A percentile compares a stretch with the other conserved stretches of the same genome.
Evolutionary conservation across 2,329 filamentous ascomycete species (phyloP).

Genomic region (Myriangium duriaei): DNA sequence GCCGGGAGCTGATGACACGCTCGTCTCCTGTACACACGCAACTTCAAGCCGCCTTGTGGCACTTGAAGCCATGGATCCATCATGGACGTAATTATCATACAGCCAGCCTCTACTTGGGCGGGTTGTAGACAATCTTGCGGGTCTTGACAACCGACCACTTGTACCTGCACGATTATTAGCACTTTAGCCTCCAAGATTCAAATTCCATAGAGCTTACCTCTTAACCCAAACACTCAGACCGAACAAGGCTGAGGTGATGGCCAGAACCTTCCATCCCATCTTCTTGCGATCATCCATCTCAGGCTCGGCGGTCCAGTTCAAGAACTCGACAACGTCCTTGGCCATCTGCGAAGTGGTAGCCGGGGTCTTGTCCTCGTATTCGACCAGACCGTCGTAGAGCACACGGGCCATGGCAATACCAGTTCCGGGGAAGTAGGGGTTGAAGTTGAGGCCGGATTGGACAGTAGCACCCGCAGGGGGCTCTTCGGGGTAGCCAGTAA

Average conservation of each 20-base stretch:
- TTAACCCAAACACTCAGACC: slow-evolving; percentile 94
- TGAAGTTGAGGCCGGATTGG: slow-evolving; percentile 92
- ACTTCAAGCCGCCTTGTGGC: neutral
- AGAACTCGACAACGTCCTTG: slow-evolving; percentile 97
- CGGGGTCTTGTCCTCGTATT: slow-evolving; percentile 93
- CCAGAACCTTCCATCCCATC: slow-evolving; percentile 96
- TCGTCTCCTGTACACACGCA: neutral
- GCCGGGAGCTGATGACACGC: neutral
- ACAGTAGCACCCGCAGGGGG: slow-evolving; percentile 79
- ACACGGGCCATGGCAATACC: slow-evolving; percentile 99
- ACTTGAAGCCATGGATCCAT: no score
- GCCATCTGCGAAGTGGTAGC: slow-evolving; percentile 98
- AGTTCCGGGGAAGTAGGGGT: slow-evolving; percentile 98
- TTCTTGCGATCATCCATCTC: slow-evolving; percentile 99
- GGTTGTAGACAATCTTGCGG: slow-evolving; percentile 81
- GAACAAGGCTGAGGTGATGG: slow-evolving; percentile 64
- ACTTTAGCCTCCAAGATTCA: slow-evolving; percentile 3
- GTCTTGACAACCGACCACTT: slow-evolving; percentile 97
- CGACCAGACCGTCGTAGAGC: slow-evolving; percentile 90
- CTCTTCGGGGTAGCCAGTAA: slow-evolving; percentile 97
- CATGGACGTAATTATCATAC: no score
- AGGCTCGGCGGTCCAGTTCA: slow-evolving; percentile 98
- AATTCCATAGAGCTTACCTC: slow-evolving; percentile 40
- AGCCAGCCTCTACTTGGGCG: slow-evolving; percentile 43
- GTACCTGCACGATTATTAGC: slow-evolving; percentile 45